Evolutionary conservation across 768 basidiomycete species (phyloP).

Genomic region (Suillus alpinus): DNA sequence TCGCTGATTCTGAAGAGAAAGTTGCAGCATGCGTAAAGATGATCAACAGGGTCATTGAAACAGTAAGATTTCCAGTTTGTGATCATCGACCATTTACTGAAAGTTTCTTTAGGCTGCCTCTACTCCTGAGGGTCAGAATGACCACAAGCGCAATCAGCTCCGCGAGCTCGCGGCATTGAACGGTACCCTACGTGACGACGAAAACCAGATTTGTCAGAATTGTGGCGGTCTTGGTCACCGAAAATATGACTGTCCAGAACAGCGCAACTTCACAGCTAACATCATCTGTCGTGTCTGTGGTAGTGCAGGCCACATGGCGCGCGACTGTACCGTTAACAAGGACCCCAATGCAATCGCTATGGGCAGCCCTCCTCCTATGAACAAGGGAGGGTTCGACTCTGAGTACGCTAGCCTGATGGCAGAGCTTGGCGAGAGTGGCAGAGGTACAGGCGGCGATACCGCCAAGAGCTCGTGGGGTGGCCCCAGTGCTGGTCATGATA

Average conservation of each 20-base stretch:
- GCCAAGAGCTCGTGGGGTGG: slow-evolving; percentile 61
- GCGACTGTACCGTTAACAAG: slow-evolving; percentile 93
- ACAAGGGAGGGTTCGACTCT: slow-evolving; percentile 87
- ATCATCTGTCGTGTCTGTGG: slow-evolving; percentile 99
- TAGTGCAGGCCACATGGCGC: slow-evolving; percentile 98
- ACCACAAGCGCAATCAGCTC: slow-evolving; percentile 98
- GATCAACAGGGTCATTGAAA: slow-evolving; percentile 98
- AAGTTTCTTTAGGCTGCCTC: slow-evolving; percentile 76
- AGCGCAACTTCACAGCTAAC: slow-evolving; percentile 98
- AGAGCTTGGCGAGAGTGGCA: slow-evolving; percentile 86
- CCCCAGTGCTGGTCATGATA: slow-evolving; percentile 58
- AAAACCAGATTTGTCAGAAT: slow-evolving; percentile 99
- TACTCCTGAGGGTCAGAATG: slow-evolving; percentile 98
- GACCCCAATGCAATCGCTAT: slow-evolving; percentile 69
- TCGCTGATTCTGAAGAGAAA: slow-evolving; percentile 89
- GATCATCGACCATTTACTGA: neutral
- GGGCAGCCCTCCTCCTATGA: slow-evolving; percentile 46
- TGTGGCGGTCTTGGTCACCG: slow-evolving; percentile 92
- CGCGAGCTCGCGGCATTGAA: slow-evolving; percentile 97
- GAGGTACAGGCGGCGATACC: slow-evolving; percentile 52
- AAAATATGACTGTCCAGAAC: slow-evolving; percentile 99
- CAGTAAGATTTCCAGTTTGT: slow-evolving; percentile 48
- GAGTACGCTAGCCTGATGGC: slow-evolving; percentile 98
- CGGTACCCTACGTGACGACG: slow-evolving; percentile 98
- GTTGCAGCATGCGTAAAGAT: slow-evolving; percentile 88